Conservation (phyloP, 345 rosid species). For the Lumnitzera littorea region DNA sequence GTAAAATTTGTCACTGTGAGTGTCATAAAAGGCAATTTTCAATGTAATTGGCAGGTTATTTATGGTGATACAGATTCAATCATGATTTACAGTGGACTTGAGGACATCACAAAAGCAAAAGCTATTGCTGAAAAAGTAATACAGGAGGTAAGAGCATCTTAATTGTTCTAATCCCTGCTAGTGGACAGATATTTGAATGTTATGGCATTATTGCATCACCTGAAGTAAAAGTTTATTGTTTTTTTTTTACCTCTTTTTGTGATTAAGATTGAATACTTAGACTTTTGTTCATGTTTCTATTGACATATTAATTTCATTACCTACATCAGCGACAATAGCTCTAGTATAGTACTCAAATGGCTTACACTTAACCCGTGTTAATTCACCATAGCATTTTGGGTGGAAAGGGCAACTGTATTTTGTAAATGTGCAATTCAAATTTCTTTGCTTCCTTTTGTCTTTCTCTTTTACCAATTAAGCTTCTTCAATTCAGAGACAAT, state of each 20-base stretch:
- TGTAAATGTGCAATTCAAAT: not conserved
- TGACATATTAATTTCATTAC: no score
- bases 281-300: no score
- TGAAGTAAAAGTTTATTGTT: no score
- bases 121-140: slow-evolving; percentile 78
- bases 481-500: no score
- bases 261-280: no score
- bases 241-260: no score
- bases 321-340: no score
- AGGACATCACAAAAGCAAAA: slow-evolving; percentile 73
- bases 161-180: not conserved
- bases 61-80: slow-evolving; percentile 99
- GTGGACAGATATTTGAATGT: not conserved
- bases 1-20: slow-evolving; percentile 1
- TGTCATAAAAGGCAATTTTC: slow-evolving; percentile 12
- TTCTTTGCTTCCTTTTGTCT: not conserved
- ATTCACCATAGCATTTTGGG: no score
- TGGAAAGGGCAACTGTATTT: not conserved
- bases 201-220: no score
- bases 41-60: slow-evolving; percentile 60
- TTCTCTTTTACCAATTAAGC: not conserved
- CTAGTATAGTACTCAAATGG: no score
- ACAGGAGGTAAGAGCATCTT: slow-evolving; percentile 59
- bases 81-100: slow-evolving; percentile 92
- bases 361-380: no score